Evolutionary conservation across 768 basidiomycete genomes (phyloP).

Genomic region (Macrolepiota albuminosa): DNA sequence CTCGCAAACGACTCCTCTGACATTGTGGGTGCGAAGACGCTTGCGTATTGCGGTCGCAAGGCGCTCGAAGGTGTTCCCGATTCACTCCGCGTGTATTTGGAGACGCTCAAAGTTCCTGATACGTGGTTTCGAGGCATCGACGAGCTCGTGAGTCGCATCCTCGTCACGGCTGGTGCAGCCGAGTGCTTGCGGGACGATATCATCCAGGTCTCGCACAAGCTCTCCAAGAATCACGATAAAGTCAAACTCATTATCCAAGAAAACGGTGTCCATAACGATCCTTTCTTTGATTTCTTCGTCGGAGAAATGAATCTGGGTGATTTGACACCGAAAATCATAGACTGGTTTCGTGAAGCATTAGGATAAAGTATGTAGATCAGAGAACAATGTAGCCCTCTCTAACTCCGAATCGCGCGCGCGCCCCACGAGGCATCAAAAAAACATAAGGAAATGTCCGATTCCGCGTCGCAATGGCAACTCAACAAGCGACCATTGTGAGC

Average conservation of each 20-base stretch:
- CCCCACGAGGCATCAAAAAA: not conserved
- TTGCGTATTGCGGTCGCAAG: slow-evolving; percentile 10
- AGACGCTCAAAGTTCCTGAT: slow-evolving; percentile 24
- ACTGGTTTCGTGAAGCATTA: slow-evolving; percentile 20
- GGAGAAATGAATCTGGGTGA: slow-evolving; percentile 14
- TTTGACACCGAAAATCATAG: slow-evolving; percentile 17
- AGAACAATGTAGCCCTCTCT: not conserved
- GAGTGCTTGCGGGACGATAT: slow-evolving; percentile 30
- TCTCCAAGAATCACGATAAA: slow-evolving; percentile 8
- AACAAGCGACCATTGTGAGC: not conserved
- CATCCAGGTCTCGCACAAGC: slow-evolving; percentile 14
- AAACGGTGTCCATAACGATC: slow-evolving; percentile 30
- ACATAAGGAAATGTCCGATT: not conserved
- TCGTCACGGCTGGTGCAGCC: slow-evolving; percentile 27
- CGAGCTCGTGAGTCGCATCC: slow-evolving; percentile 24
- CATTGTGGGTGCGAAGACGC: slow-evolving; percentile 6
- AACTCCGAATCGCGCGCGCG: not conserved
- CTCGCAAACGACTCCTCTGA: slow-evolving; percentile 15
- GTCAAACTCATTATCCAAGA: slow-evolving; percentile 21
- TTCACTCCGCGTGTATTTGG: slow-evolving; percentile 21
- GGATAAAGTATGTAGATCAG: not conserved
- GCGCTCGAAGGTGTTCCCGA: slow-evolving; percentile 12
- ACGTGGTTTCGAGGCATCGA: slow-evolving; percentile 29
- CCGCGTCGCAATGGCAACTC: not conserved
- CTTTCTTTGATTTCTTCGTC: slow-evolving; percentile 18